Conservation (phyloP, 2,329 filamentous ascomycete species). For the Cyphellophora attinorum region DNA sequence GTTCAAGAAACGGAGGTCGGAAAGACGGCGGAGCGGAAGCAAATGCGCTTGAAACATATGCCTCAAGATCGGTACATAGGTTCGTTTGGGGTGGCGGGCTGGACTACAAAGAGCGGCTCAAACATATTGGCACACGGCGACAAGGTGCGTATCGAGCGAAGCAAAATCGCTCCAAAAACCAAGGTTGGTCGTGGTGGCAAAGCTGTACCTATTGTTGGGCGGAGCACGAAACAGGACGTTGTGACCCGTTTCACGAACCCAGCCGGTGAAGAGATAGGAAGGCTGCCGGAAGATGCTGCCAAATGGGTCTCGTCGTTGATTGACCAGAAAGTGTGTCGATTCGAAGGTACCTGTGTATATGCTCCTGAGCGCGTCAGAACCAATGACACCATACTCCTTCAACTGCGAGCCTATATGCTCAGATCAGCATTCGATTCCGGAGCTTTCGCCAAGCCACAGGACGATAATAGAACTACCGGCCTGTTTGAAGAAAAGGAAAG, state of each 20-base stretch:
- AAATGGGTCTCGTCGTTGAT: slow-evolving; percentile 87
- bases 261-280: slow-evolving; percentile 71
- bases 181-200: slow-evolving; percentile 37
- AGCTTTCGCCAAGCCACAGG: slow-evolving; percentile 51
- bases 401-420: slow-evolving; percentile 69
- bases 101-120: slow-evolving; percentile 77
- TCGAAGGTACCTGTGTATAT: slow-evolving; percentile 82
- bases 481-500: slow-evolving; percentile 82
- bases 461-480: slow-evolving; percentile 61
- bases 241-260: slow-evolving; percentile 83
- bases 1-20: background rate
- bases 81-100: slow-evolving; percentile 82
- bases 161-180: slow-evolving; percentile 57
- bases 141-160: slow-evolving; percentile 73
- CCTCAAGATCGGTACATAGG: slow-evolving; percentile 68
- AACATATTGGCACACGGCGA: slow-evolving; percentile 73
- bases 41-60: slow-evolving; percentile 27
- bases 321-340: slow-evolving; percentile 79
- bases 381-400: slow-evolving; percentile 90
- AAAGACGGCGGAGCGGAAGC: background rate
- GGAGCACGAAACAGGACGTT: slow-evolving; percentile 64
- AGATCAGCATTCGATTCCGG: slow-evolving; percentile 61
- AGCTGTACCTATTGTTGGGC: slow-evolving; percentile 26
- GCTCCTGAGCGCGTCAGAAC: slow-evolving; percentile 75
- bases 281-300: slow-evolving; percentile 76